phyloP scores from a whole-genome alignment of 768 basidiomycete species.

The Naganishia antarctica region DNA sequence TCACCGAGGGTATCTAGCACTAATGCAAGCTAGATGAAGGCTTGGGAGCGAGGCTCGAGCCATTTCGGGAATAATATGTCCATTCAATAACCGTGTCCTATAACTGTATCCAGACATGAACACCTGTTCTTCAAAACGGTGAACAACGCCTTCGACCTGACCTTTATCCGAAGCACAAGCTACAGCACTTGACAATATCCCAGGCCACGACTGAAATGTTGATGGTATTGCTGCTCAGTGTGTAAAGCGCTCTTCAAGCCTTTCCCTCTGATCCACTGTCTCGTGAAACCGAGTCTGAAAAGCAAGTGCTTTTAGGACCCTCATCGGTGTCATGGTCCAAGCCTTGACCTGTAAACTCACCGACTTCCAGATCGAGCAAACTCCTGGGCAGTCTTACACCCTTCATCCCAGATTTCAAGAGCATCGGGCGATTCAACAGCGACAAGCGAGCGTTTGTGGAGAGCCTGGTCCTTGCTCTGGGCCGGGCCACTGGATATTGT shows the following conservation, averaged over 20 bases:
- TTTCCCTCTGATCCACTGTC: conserved; percentile 4
- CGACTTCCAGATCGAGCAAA: conserved; percentile 14
- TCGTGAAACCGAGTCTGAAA: conserved; percentile 17
- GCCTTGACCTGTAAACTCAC: background rate
- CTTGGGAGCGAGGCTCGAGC: too few species aligned
- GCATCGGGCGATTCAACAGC: background rate
- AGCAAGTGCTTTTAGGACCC: background rate
- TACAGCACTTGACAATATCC: background rate
- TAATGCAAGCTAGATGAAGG: too few species aligned
- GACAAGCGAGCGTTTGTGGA: conserved; percentile 5
- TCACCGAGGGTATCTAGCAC: too few species aligned
- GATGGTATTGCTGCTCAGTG: background rate
- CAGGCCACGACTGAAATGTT: conserved; percentile 1
- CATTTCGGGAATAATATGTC: too few species aligned
- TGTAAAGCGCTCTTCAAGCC: background rate
- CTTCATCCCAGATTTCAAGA: conserved; percentile 17
- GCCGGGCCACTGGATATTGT: background rate
- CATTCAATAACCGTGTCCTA: too few species aligned
- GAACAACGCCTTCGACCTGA: too few species aligned
- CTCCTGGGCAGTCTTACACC: conserved; percentile 7
- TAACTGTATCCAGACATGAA: too few species aligned
- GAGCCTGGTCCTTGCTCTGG: background rate
- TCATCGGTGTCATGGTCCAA: too few species aligned
- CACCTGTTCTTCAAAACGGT: too few species aligned
- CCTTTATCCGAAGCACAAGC: too few species aligned